Evolutionary conservation across 176 grass and related monocot species (phyloP), one percentile per base, ranked within the genome.

Genomic region (Dendrocalamus sinicus): DNA sequence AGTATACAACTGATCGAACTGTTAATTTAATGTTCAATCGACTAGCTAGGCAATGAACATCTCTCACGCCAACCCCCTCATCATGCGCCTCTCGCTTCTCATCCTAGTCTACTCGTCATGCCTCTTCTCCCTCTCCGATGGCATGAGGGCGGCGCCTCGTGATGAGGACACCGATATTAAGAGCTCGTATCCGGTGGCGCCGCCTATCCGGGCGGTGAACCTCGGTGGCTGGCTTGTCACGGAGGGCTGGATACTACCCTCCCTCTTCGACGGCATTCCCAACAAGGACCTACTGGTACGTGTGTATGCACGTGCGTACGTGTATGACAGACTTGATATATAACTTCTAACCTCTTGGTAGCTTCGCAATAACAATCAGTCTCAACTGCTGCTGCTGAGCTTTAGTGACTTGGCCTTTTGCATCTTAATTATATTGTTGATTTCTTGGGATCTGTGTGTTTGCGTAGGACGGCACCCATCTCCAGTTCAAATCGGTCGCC

Each of bases 161-260:
- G 37, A 37, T 37, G 4, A 37, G 37, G 37, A 4, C 37, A 0
- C 51, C 41, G 30, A 47, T 52, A 8, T 2, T 19, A 0, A 45
- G 41, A 47, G 20, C 67, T 64, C 73, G 12, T 85, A 9, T 3
- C 35, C 78, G 19, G 54, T n/a, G 61, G 66, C 3, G 47, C 80
- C 44, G n/a, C 84, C 76, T 1, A 75, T 95, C 4, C 77, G 86
- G 68, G 86, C 94, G 3, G 94, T 95, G 58, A 91, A 85, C 81
- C 91, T 95, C 12, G 94, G 94, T 19, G 86, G 91, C 6, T 95
- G 94, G 94, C 89, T 95, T 0, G 73, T 95, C 15, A 93, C 84
- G 4, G 94, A 95, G 84, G 94, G 94, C 41, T 95, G 94, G 91
- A 93, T 95, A 19, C 17, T 87, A 20, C 91, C 91, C 0, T 89